phyloP scores from a whole-genome alignment of 2,329 filamentous ascomycete genomes.

The Verruconis gallopava region DNA sequence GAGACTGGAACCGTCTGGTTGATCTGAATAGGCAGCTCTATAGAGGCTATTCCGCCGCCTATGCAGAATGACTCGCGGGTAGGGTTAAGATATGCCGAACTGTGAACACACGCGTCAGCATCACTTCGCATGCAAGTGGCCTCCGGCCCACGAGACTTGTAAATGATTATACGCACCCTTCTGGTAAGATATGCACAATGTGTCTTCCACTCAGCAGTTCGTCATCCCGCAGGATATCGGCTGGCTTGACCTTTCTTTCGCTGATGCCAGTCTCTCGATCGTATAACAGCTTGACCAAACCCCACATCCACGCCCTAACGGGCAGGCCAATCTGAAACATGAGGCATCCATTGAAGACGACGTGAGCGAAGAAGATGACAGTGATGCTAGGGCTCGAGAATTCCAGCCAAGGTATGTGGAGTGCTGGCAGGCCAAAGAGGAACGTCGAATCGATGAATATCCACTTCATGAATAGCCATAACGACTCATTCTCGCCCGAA shows the following conservation, averaged over 20 bases:
- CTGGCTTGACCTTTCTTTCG: conserved; percentile 83
- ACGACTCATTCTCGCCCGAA: conserved; percentile 66
- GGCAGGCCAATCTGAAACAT: conserved; percentile 90
- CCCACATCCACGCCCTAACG: conserved; percentile 58
- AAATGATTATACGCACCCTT: conserved; percentile 65
- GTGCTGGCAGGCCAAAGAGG: conserved; percentile 70
- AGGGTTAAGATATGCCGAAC: conserved; percentile 78
- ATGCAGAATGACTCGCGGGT: conserved; percentile 72
- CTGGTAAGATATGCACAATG: conserved; percentile 93
- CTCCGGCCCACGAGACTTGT: too few species aligned
- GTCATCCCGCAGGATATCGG: conserved; percentile 76
- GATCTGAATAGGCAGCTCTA: conserved; percentile 71
- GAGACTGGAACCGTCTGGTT: conserved; percentile 84
- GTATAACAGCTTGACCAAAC: conserved; percentile 68
- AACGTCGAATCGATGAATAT: conserved; percentile 72
- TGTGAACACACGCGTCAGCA: too few species aligned
- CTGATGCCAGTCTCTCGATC: conserved; percentile 87
- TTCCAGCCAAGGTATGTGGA: conserved; percentile 94
- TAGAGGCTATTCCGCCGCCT: conserved; percentile 45
- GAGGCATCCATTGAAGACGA: conserved; percentile 64
- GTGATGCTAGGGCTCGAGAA: conserved; percentile 66
- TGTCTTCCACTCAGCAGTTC: conserved; percentile 92
- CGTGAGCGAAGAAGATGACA: conserved; percentile 57
- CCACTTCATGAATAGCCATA: conserved; percentile 91
- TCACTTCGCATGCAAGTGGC: not conserved